phyloP scores from a whole-genome alignment of 768 basidiomycete species.

The Amanita molliuscula region DNA sequence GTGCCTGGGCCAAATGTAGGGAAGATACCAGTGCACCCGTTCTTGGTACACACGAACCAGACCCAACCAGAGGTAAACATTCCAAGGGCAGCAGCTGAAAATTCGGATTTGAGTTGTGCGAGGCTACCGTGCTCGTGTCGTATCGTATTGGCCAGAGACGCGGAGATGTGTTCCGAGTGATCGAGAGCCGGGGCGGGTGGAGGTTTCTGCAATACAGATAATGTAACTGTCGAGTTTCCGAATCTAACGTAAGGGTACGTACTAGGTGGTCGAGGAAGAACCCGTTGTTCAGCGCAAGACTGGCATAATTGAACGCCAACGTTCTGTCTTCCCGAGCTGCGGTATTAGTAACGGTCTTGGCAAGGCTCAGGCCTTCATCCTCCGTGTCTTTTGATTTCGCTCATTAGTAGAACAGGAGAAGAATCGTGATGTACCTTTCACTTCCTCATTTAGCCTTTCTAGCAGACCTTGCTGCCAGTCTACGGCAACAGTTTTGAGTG shows the following conservation, averaged over 20 bases:
- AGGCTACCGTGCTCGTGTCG: conserved; percentile 49
- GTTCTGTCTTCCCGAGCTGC: conserved; percentile 46
- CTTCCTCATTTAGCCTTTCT: conserved; percentile 63
- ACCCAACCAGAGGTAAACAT: conserved; percentile 76
- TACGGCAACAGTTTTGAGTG: conserved; percentile 58
- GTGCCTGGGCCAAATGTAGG: conserved; percentile 89
- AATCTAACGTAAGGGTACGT: conserved; percentile 19
- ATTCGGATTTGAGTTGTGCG: conserved; percentile 58
- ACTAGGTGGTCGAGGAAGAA: conserved; percentile 90
- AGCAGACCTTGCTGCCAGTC: conserved; percentile 86
- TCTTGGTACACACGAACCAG: conserved; percentile 74
- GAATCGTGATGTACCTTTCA: conserved; percentile 42
- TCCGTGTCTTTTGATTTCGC: conserved; percentile 36
- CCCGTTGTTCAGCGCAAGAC: conserved; percentile 86
- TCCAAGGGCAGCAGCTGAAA: conserved; percentile 68
- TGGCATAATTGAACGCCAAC: conserved; percentile 84
- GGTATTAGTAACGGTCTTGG: conserved; percentile 64
- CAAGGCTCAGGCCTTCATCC: conserved; percentile 45
- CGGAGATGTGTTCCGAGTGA: conserved; percentile 29
- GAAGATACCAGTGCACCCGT: conserved; percentile 54
- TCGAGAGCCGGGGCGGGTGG: conserved; percentile 22
- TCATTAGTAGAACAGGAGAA: conserved; percentile 1
- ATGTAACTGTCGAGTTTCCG: conserved; percentile 2
- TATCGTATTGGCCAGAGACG: conserved; percentile 23
- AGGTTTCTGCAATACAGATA: conserved; percentile 26